Evolutionary conservation across 2,329 filamentous ascomycete species (phyloP).

Genomic region (Neopestalotiopsis clavispora): DNA sequence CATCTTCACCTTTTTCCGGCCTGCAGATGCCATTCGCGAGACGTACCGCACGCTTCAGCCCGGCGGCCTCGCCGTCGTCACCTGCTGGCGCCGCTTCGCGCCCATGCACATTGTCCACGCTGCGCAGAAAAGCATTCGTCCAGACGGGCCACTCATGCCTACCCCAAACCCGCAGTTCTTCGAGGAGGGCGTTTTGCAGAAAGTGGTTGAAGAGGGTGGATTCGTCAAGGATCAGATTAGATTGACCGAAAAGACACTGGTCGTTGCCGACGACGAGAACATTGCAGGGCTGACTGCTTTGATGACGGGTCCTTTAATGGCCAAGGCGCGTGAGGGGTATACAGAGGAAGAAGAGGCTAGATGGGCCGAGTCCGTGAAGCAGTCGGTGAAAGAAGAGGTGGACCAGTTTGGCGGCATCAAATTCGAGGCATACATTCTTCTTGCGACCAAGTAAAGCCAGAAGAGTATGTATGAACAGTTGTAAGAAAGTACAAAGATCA

Average conservation of each 20-base stretch:
- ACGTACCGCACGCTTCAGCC: conserved; percentile 30
- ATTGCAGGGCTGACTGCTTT: conserved; percentile 32
- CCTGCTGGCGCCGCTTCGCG: conserved; percentile 32
- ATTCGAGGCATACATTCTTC: conserved; percentile 31
- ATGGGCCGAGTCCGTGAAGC: conserved; percentile 27
- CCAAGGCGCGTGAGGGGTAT: conserved; percentile 33
- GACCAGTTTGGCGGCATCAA: conserved; percentile 30
- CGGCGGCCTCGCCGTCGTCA: conserved; percentile 29
- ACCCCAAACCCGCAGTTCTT: conserved; percentile 28
- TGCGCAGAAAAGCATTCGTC: conserved; percentile 31
- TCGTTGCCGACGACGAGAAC: conserved; percentile 31
- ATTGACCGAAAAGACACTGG: conserved; percentile 27
- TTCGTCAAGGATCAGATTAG: conserved; percentile 28
- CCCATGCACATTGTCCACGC: conserved; percentile 30
- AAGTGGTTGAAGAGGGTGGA: conserved; percentile 29
- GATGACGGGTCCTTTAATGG: conserved; percentile 35
- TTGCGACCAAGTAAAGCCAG: conserved; percentile 29
- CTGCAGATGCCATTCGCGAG: conserved; percentile 27
- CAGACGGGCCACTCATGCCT: conserved; percentile 31
- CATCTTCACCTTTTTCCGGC: conserved; percentile 31
- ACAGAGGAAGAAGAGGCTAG: conserved; percentile 29
- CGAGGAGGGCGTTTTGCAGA: conserved; percentile 30
- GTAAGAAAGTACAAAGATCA: no score
- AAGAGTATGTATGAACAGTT: no score
- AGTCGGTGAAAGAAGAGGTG: conserved; percentile 31